A percentile compares a stretch with the other conserved stretches of the same genome.
Conservation (phyloP, 2,329 filamentous ascomycete genomes). For the Fusarium pilosicola region DNA sequence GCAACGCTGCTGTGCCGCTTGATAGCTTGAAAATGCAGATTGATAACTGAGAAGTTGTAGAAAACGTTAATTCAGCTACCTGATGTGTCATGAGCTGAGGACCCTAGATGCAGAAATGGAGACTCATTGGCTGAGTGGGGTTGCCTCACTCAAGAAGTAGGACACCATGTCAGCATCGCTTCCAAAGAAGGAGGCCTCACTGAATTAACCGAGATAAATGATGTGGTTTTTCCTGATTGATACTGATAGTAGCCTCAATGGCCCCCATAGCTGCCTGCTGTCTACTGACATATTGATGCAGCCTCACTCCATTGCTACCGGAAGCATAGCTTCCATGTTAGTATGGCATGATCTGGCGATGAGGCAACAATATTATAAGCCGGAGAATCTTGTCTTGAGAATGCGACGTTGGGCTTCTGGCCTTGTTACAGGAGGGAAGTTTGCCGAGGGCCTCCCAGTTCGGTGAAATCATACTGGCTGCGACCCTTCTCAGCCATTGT, state of each 20-base stretch:
- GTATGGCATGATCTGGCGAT: not conserved
- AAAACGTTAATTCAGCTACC: not conserved
- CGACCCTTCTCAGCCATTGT: too few species aligned
- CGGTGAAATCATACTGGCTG: too few species aligned
- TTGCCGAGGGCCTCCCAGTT: accelerated
- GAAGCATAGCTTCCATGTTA: not conserved
- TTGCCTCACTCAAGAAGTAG: not conserved
- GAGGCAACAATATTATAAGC: too few species aligned
- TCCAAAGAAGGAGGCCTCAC: not conserved
- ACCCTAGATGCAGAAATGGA: not conserved
- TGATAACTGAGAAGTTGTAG: not conserved
- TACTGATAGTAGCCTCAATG: accelerated
- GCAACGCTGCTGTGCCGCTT: not conserved
- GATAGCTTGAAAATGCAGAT: not conserved
- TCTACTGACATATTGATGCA: not conserved
- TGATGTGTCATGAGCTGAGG: not conserved
- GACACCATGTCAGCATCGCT: not conserved
- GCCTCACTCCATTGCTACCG: not conserved
- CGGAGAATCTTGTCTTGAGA: accelerated
- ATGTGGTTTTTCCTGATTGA: accelerated
- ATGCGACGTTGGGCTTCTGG: accelerated
- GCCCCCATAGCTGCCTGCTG: not conserved
- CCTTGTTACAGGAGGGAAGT: accelerated
- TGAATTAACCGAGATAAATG: accelerated
- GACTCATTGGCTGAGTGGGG: not conserved